A percentile compares a stretch with the other conserved stretches of the same genome.
Conservation (phyloP, 148 eudicot species). For the Bassia scoparia region DNA sequence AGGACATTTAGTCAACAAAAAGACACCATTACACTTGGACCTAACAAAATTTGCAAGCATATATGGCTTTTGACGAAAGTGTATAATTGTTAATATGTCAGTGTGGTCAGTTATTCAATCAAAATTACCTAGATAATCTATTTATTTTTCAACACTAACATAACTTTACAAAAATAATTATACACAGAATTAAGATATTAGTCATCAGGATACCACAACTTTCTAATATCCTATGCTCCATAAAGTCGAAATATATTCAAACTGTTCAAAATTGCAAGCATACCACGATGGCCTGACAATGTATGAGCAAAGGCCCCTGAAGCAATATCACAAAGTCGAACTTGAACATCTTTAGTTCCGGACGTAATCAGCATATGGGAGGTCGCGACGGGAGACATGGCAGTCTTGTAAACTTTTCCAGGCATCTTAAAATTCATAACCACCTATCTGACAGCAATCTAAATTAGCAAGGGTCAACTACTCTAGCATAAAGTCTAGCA, state of each 20-base stretch:
- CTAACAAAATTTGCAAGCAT: too few species aligned
- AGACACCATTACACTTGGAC: too few species aligned
- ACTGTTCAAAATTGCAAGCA: conserved; percentile 14
- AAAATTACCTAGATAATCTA: background rate
- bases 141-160: background rate
- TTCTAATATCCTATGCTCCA: background rate
- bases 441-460: conserved; percentile 38
- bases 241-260: background rate
- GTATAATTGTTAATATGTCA: too few species aligned
- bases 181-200: background rate
- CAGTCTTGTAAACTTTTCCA: conserved; percentile 87
- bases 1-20: too few species aligned
- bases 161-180: background rate
- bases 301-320: conserved; percentile 98
- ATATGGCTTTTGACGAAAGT: too few species aligned
- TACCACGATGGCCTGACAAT: conserved; percentile 99
- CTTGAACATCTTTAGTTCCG: conserved; percentile 98
- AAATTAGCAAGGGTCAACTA: conserved; percentile 1
- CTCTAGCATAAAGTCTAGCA: background rate
- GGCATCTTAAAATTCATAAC: conserved; percentile 94
- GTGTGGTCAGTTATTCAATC: too few species aligned
- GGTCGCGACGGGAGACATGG: conserved; percentile 81
- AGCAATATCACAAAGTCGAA: conserved; percentile 96
- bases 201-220: background rate
- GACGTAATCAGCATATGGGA: conserved; percentile 95